These are phyloP conservation scores for Telfairia occidentalis DNA, from an alignment of 331 rosid species.

Conservation along the genomic window DNA sequence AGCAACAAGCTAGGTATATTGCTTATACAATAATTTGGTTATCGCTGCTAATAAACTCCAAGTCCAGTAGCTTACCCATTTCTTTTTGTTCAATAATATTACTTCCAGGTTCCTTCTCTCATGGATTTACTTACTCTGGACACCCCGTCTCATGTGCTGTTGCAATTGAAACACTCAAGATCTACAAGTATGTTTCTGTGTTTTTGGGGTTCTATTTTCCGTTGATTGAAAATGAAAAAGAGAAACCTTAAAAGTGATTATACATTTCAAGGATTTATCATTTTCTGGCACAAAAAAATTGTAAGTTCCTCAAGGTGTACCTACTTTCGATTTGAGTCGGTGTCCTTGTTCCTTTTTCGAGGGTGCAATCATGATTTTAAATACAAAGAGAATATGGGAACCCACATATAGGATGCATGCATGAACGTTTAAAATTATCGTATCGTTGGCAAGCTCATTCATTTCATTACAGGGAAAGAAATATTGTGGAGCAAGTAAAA, in stretches of 20 bases:
- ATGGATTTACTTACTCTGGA: conserved; percentile 91
- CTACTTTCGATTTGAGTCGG: background rate
- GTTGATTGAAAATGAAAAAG: background rate
- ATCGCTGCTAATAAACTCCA: background rate
- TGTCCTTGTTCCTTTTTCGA: background rate
- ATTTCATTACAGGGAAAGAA: conserved; percentile 57
- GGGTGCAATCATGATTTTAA: background rate
- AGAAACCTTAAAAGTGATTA: background rate
- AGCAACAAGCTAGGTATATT: conserved; percentile 73
- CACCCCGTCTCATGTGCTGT: conserved; percentile 78
- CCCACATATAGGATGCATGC: background rate
- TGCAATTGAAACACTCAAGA: conserved; percentile 78
- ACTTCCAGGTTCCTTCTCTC: conserved; percentile 51
- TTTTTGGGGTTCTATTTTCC: background rate
- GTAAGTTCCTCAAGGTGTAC: background rate
- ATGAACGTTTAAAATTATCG: background rate
- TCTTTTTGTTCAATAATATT: conserved; percentile 1
- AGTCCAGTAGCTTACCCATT: background rate
- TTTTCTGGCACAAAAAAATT: background rate
- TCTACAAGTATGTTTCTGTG: conserved; percentile 55
- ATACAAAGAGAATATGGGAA: background rate
- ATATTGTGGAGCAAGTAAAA: conserved; percentile 43
- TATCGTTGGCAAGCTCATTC: background rate
- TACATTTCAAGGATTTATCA: background rate
- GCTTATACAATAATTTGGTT: background rate